Percentiles rank a stretch among this genome's conserved stretches.
These are phyloP conservation scores for Gastrodia elata DNA, from an alignment of 106 monocot species.

Conservation along the genomic window DNA sequence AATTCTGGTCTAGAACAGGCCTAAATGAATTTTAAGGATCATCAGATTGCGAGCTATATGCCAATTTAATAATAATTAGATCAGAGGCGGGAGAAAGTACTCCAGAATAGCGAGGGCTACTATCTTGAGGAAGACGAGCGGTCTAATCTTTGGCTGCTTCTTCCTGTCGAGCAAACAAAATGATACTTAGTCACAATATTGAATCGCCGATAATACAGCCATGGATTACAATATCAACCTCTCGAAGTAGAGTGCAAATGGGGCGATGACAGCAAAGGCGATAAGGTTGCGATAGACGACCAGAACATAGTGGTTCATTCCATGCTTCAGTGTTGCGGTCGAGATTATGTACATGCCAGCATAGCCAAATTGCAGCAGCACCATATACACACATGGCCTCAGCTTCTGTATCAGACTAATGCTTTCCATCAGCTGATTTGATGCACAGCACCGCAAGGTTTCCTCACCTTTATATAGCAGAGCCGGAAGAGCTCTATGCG, in stretches of 20 bases:
- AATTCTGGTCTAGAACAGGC: conserved; percentile 85
- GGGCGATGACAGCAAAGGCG: conserved; percentile 32
- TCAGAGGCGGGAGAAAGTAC: conserved; percentile 12
- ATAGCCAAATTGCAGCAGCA: conserved; percentile 51
- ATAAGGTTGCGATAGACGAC: conserved; percentile 45
- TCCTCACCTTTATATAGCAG: neutral
- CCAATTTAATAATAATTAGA: neutral
- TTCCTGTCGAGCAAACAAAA: conserved; percentile 23
- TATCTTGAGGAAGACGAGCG: conserved; percentile 57
- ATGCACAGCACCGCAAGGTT: neutral
- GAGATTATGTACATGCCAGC: conserved; percentile 47
- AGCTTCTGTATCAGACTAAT: conserved; percentile 13
- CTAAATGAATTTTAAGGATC: conserved; percentile 13
- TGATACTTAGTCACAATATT: neutral
- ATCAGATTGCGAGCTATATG: neutral
- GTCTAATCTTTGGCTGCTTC: conserved; percentile 77
- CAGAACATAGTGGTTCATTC: conserved; percentile 65
- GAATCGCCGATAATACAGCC: too few relatives aligned
- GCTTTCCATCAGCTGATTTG: neutral
- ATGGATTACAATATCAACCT: conserved; percentile 19
- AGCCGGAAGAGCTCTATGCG: too few relatives aligned
- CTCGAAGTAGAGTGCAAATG: conserved; percentile 51
- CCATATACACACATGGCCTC: conserved; percentile 48
- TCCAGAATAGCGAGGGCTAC: conserved; percentile 50
- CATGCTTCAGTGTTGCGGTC: conserved; percentile 34